Evolutionary conservation across 495 filamentous ascomycete genomes (phyloP), one percentile per base, ranked within the genome.

Genomic region (Daldinia bambusicola): DNA sequence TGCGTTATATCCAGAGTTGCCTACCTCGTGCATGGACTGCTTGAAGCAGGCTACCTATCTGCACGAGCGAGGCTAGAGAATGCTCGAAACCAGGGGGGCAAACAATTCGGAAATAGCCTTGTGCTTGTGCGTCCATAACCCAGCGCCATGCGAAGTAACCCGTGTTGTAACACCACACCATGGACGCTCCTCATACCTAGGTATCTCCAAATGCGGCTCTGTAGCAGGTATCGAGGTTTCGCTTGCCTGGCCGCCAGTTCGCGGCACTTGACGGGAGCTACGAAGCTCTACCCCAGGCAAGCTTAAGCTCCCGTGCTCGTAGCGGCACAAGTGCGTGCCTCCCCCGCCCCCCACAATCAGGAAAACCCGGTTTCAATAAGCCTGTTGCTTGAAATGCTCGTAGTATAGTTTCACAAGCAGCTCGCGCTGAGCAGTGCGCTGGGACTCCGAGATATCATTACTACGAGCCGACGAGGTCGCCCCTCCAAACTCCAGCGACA

Each of bases 401-500:
- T 66, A 71, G 32, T 71, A 71, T 1, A 69, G 31, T 37, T 67
- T 73, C 2, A 72, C 60, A 6, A 69, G 53, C 20, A 73, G 52
- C 51, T 75, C 69, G 8, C 73, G 69, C 63, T 73, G 67, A 12
- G 58, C 66, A 5, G 69, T 75, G 34, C 75, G 50, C 63, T 71
- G 61, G 18, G 52, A 55, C 69, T 57, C 69, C 22, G 61, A 63
- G 36, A 61, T 64, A 48, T 70, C 55, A 26, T 67, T 38, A 37
- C 52, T 62, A 18, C 50, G 13, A 3, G 64, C 48, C 20, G 45
- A 3, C 22, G 41, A n/a, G 14, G 48, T 52, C 2, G 10, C 48
- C 8, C 10, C 38, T 0, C 55, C 71, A 36, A 58, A 51, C 14
- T 71, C 69, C 34, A 74, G 55, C 8, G 56, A 53, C 4, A 67